Evolutionary conservation across 176 grass and related monocot species (phyloP).

Genomic region (Areca catechu): DNA sequence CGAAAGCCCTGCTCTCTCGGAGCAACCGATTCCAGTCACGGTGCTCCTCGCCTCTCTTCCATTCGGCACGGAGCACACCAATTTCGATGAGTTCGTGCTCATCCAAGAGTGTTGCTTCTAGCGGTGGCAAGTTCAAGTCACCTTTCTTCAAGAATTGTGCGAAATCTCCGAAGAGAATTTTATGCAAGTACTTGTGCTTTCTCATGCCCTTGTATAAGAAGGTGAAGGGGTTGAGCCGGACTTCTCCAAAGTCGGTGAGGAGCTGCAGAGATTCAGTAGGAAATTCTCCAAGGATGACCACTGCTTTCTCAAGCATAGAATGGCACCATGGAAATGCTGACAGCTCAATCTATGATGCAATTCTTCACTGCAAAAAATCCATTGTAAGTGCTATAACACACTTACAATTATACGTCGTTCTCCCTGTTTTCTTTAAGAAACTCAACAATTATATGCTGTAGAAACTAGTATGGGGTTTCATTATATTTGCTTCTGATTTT

Average conservation of each 20-base stretch:
- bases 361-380: conserved; percentile 91
- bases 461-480: too few relatives aligned
- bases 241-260: conserved; percentile 7
- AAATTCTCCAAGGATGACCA: not conserved
- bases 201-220: conserved; percentile 69
- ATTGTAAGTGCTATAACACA: conserved; percentile 27
- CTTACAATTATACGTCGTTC: not conserved
- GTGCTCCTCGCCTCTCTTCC: conserved; percentile 57
- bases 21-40: not conserved
- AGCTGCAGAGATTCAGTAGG: not conserved
- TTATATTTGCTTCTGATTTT: too few relatives aligned
- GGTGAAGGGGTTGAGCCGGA: conserved; percentile 34
- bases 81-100: conserved; percentile 3
- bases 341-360: conserved; percentile 70
- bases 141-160: not conserved
- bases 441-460: too few relatives aligned
- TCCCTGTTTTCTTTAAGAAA: too few relatives aligned
- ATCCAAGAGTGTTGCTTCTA: not conserved
- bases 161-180: conserved; percentile 53
- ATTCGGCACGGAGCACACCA: conserved; percentile 74
- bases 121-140: not conserved
- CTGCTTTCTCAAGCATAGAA: conserved; percentile 15
- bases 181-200: conserved; percentile 68
- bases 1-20: not conserved
- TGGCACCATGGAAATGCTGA: conserved; percentile 72